These are phyloP conservation scores for Fusarium udum DNA, from an alignment of 2,329 filamentous ascomycete genomes.

Conservation along the genomic window DNA sequence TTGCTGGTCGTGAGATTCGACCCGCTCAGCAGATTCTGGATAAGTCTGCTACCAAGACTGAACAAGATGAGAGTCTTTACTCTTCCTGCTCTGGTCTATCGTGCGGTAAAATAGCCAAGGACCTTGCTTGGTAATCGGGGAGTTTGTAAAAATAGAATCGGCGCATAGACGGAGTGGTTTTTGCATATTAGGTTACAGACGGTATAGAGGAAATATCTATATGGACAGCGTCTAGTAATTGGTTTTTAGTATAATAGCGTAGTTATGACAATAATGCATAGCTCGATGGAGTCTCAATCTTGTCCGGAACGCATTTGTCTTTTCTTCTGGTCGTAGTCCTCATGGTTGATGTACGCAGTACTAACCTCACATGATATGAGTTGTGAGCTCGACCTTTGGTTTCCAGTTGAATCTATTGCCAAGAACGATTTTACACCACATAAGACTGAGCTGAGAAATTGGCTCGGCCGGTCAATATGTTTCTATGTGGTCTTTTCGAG, in stretches of 20 bases:
- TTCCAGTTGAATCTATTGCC: not conserved
- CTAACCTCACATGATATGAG: not conserved
- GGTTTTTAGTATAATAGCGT: not conserved
- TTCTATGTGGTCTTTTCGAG: not conserved
- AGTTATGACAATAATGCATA: not conserved
- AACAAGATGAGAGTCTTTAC: constrained; percentile 28
- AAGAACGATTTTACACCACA: not conserved
- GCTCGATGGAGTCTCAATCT: no score
- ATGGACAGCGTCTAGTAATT: not conserved
- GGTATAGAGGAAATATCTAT: not conserved
- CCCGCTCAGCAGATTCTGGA: constrained; percentile 28
- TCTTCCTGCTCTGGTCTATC: constrained; percentile 27
- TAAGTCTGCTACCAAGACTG: constrained; percentile 19
- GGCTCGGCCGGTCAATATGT: no score
- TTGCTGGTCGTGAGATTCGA: constrained; percentile 21
- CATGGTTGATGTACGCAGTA: not conserved
- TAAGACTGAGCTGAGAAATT: not conserved
- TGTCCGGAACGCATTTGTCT: not conserved
- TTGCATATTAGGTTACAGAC: not conserved
- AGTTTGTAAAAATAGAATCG: constrained; percentile 19
- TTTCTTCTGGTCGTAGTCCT: no score
- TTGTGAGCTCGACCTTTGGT: not conserved
- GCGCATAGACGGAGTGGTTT: not conserved
- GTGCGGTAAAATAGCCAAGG: constrained; percentile 24
- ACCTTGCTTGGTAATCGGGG: constrained; percentile 16